Evolutionary conservation across 805 yeast genomes (phyloP).

Genomic region (Debaryomyces maramus): DNA sequence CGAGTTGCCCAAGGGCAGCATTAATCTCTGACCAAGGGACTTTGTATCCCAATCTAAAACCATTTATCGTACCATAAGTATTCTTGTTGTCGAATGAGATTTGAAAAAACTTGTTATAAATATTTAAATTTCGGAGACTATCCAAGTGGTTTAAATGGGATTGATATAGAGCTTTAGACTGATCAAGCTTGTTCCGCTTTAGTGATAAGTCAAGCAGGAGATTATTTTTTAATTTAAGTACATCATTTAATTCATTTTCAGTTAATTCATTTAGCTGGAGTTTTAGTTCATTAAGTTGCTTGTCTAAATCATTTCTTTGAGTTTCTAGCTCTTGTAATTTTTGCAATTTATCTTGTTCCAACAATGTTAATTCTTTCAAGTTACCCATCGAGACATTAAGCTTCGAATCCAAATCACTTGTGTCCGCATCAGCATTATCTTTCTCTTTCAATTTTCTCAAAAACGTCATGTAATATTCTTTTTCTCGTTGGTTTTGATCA

Average conservation of each 20-base stretch:
- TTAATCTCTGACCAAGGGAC: slow-evolving; percentile 91
- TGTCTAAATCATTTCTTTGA: slow-evolving; percentile 45
- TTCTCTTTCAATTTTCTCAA: slow-evolving; percentile 59
- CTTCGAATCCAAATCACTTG: slow-evolving; percentile 30
- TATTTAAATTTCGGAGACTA: slow-evolving; percentile 70
- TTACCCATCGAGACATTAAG: slow-evolving; percentile 48
- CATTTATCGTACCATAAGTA: slow-evolving; percentile 84
- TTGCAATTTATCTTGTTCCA: slow-evolving; percentile 33
- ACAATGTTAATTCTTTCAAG: slow-evolving; percentile 40
- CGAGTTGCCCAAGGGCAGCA: slow-evolving; percentile 86
- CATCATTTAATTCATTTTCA: slow-evolving; percentile 45
- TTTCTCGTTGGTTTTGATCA: slow-evolving; percentile 71
- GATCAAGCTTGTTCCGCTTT: slow-evolving; percentile 56
- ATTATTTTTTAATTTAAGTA: slow-evolving; percentile 52
- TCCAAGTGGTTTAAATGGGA: slow-evolving; percentile 66
- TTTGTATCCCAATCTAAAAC: slow-evolving; percentile 71
- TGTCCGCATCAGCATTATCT: slow-evolving; percentile 11
- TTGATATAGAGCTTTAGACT: slow-evolving; percentile 63
- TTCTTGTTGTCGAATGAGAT: slow-evolving; percentile 72
- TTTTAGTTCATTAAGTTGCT: slow-evolving; percentile 48
- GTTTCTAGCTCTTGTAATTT: slow-evolving; percentile 41
- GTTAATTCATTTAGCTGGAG: slow-evolving; percentile 34
- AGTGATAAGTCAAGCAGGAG: slow-evolving; percentile 53
- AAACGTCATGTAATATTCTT: slow-evolving; percentile 75
- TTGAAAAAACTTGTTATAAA: slow-evolving; percentile 77